Percentiles rank a stretch among this genome's conserved stretches.
These are phyloP conservation scores for Artomyces pyxidatus DNA, from an alignment of 768 basidiomycete species.

Conservation along the genomic window DNA sequence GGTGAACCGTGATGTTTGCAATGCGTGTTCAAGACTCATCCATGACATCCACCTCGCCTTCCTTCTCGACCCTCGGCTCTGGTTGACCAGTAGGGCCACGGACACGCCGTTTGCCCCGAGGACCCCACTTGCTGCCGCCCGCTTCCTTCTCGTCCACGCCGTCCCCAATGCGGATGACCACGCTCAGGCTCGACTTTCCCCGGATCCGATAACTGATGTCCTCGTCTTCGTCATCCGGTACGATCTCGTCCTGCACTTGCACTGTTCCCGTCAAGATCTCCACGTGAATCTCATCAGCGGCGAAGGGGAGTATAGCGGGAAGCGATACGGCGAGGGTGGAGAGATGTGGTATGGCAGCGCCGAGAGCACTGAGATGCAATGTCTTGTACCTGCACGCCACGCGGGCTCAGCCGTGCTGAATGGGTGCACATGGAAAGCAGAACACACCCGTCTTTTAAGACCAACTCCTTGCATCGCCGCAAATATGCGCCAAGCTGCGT, in stretches of 20 bases:
- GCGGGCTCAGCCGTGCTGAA: too few relatives aligned
- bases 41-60: neutral
- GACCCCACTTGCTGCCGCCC: conserved; percentile 13
- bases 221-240: conserved; percentile 69
- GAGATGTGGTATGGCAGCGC: conserved; percentile 82
- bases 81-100: neutral
- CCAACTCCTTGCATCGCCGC: conserved; percentile 63
- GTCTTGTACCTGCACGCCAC: conserved; percentile 54
- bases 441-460: conserved; percentile 65
- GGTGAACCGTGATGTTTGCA: neutral
- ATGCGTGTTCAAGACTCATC: neutral
- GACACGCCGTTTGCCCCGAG: conserved; percentile 13
- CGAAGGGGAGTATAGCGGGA: conserved; percentile 63
- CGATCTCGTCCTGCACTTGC: conserved; percentile 70
- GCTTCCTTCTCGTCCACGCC: conserved; percentile 38
- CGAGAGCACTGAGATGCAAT: conserved; percentile 74
- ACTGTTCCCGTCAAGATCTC: conserved; percentile 63
- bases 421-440: neutral
- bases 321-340: conserved; percentile 62
- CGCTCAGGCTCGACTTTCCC: conserved; percentile 59
- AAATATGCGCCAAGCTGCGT: conserved; percentile 67
- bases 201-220: conserved; percentile 55
- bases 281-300: conserved; percentile 50
- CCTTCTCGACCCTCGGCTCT: neutral
- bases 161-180: conserved; percentile 53